Conservation (phyloP, 2,329 filamentous ascomycete genomes). For the Pezicula neosporulosa region DNA sequence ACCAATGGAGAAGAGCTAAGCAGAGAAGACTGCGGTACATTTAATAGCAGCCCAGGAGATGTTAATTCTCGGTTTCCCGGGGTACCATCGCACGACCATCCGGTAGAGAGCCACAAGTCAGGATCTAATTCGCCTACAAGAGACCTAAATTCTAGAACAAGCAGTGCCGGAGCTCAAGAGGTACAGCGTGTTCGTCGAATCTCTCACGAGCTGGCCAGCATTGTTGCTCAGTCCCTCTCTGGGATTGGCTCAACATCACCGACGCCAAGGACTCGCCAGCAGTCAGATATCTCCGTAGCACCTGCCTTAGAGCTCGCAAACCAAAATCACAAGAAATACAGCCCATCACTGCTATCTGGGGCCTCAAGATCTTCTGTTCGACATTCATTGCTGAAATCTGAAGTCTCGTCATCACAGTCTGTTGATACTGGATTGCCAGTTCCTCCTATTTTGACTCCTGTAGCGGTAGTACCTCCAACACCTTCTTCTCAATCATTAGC, state of each 20-base stretch:
- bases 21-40: too few species aligned
- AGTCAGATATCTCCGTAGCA: neutral
- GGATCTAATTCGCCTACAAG: neutral
- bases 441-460: slow-evolving; percentile 17
- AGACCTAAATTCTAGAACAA: neutral
- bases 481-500: neutral
- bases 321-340: slow-evolving; percentile 10
- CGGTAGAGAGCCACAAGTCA: neutral
- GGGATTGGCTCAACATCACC: neutral
- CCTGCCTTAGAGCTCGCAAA: neutral
- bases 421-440: slow-evolving; percentile 20
- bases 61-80: too few species aligned
- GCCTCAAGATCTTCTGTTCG: slow-evolving; percentile 19
- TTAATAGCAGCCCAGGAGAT: too few species aligned
- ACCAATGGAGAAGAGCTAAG: too few species aligned
- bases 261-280: neutral
- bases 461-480: neutral
- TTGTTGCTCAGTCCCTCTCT: neutral
- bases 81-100: too few species aligned
- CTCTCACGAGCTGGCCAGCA: neutral
- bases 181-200: neutral
- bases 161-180: neutral
- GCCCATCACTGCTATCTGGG: slow-evolving; percentile 20
- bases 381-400: slow-evolving; percentile 23
- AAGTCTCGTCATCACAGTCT: slow-evolving; percentile 11